Percentiles rank a stretch among this genome's conserved stretches.
Evolutionary conservation across 2,329 filamentous ascomycete genomes (phyloP).

Genomic region (Zelopaecilomyces penicillatus): DNA sequence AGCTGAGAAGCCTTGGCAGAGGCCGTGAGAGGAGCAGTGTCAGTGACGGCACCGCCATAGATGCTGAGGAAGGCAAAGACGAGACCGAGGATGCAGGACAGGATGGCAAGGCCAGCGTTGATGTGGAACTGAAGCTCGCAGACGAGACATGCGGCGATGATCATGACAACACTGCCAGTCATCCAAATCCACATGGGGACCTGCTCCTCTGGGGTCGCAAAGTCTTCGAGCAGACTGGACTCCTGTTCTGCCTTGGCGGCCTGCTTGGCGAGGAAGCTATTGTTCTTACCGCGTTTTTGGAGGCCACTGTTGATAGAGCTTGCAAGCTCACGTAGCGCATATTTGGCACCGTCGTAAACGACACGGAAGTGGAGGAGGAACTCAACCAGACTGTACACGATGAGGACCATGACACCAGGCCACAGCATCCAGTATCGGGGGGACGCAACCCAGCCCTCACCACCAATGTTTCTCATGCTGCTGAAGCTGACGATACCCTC

Average conservation of each 20-base stretch:
- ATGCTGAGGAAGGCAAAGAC: conserved; percentile 49
- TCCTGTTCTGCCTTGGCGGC: conserved; percentile 25
- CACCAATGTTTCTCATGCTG: conserved; percentile 20
- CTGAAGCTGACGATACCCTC: conserved; percentile 21
- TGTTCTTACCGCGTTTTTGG: conserved; percentile 22
- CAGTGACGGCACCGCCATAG: conserved; percentile 45
- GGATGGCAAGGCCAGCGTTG: conserved; percentile 46
- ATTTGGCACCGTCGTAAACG: conserved; percentile 26
- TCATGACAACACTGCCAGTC: conserved; percentile 35
- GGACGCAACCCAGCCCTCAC: conserved; percentile 23
- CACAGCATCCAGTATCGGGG: conserved; percentile 36
- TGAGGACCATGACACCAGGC: conserved; percentile 36
- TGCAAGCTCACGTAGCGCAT: conserved; percentile 22
- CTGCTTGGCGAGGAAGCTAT: conserved; percentile 26
- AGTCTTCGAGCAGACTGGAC: conserved; percentile 28
- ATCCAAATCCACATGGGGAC: conserved; percentile 48
- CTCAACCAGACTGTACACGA: conserved; percentile 32
- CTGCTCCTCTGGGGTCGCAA: conserved; percentile 33
- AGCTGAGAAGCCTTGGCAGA: conserved; percentile 62
- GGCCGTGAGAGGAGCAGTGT: conserved; percentile 55
- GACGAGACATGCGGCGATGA: conserved; percentile 45
- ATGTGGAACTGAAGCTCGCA: conserved; percentile 44
- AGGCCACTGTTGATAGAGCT: conserved; percentile 22
- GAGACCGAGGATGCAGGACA: conserved; percentile 47
- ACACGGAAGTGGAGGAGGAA: conserved; percentile 32